Conservation (phyloP, 768 basidiomycete species). For the Auriscalpium microsporum region DNA sequence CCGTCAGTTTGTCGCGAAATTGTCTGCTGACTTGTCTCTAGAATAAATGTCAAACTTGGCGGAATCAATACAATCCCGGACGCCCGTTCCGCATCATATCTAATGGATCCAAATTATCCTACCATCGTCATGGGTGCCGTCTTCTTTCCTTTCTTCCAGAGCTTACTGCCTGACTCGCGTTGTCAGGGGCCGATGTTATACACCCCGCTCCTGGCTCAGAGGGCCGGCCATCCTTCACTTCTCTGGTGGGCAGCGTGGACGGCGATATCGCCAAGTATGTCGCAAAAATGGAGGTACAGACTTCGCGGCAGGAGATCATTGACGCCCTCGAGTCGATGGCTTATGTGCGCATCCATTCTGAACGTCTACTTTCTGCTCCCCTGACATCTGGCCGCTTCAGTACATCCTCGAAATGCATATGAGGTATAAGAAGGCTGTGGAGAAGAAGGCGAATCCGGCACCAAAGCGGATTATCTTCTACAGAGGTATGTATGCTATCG, state of each 20-base stretch:
- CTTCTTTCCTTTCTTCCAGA: neutral
- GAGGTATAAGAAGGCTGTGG: conserved; percentile 43
- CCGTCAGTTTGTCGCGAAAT: neutral
- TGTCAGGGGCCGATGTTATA: conserved; percentile 69
- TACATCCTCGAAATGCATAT: conserved; percentile 50
- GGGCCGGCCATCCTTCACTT: conserved; percentile 75
- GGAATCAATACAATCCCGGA: conserved; percentile 78
- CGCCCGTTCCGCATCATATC: conserved; percentile 49
- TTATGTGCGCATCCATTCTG: conserved; percentile 29
- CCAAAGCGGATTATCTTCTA: conserved; percentile 73
- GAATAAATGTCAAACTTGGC: conserved; percentile 78
- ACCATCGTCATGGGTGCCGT: conserved; percentile 68
- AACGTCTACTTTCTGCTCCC: neutral
- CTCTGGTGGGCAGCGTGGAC: conserved; percentile 76
- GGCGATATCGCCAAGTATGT: conserved; percentile 65
- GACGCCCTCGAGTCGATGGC: conserved; percentile 61
- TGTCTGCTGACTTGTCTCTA: conserved; percentile 20
- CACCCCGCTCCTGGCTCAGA: conserved; percentile 75
- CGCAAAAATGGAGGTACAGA: conserved; percentile 55
- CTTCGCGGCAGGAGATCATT: conserved; percentile 68
- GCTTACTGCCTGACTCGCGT: neutral
- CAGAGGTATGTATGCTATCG: conserved; percentile 37
- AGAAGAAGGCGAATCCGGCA: conserved; percentile 38
- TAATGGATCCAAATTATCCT: conserved; percentile 64
- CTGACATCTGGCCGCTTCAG: conserved; percentile 24